phyloP scores from a whole-genome alignment of 2,329 filamentous ascomycete species.

The Fusarium fracticaudum region DNA sequence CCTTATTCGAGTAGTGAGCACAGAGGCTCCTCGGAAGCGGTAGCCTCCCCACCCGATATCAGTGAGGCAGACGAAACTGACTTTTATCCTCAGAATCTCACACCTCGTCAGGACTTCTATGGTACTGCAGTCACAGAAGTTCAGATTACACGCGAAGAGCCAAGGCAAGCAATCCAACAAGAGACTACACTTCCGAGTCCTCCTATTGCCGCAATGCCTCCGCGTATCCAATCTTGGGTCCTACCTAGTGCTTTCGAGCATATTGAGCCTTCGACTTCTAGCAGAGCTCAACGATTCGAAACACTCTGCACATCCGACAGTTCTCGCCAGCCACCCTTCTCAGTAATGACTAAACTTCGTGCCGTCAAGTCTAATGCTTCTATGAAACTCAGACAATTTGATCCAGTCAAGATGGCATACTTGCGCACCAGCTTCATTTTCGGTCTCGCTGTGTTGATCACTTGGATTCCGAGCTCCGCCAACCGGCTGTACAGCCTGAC shows the following conservation, averaged over 20 bases:
- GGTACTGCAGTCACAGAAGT: slow-evolving; percentile 62
- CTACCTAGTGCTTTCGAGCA: slow-evolving; percentile 26
- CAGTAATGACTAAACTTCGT: slow-evolving; percentile 37
- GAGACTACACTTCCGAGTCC: slow-evolving; percentile 19
- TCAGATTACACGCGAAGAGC: slow-evolving; percentile 51
- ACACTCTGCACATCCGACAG: slow-evolving; percentile 44
- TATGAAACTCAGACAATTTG: slow-evolving; percentile 49
- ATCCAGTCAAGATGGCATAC: slow-evolving; percentile 68
- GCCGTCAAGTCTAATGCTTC: slow-evolving; percentile 44
- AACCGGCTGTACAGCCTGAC: slow-evolving; percentile 77
- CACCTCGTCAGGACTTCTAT: slow-evolving; percentile 49
- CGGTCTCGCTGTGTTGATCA: slow-evolving; percentile 66
- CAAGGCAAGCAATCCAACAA: slow-evolving; percentile 14
- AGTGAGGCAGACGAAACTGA: slow-evolving; percentile 21
- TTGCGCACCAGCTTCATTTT: slow-evolving; percentile 70
- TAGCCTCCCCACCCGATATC: slow-evolving; percentile 15
- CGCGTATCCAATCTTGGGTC: slow-evolving; percentile 40
- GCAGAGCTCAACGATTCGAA: slow-evolving; percentile 41
- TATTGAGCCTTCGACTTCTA: slow-evolving; percentile 16
- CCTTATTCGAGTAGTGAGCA: slow-evolving; percentile 42
- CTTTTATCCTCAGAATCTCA: slow-evolving; percentile 39
- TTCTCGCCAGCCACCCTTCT: slow-evolving; percentile 6
- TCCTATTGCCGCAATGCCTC: slow-evolving; percentile 20
- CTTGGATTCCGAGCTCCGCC: slow-evolving; percentile 73
- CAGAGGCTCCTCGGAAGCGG: slow-evolving; percentile 49